Percentiles rank a stretch among this genome's conserved stretches.
These are phyloP conservation scores for Pythium sp. DNA, from an alignment of 352 stramenopile species.

Conservation along the genomic window DNA sequence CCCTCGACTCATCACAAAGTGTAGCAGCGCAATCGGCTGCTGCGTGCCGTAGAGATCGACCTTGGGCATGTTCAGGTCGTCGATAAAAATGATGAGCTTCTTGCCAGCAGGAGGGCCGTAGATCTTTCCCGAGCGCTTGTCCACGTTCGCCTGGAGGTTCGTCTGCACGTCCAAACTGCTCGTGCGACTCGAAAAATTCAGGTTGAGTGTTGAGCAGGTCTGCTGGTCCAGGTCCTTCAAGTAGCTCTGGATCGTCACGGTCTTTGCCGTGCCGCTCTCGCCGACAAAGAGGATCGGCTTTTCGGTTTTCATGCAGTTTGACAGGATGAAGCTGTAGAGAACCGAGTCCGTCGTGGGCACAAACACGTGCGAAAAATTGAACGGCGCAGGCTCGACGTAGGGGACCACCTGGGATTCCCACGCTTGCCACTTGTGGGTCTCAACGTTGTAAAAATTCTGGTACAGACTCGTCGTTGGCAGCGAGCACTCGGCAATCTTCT, in stretches of 20 bases:
- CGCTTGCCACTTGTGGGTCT: conserved; percentile 88
- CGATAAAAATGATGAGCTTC: conserved; percentile 94
- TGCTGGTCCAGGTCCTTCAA: conserved; percentile 78
- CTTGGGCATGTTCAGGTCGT: conserved; percentile 97
- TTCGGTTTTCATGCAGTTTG: conserved; percentile 83
- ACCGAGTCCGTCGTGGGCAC: conserved; percentile 95
- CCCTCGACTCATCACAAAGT: conserved; percentile 91
- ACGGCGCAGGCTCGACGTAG: conserved; percentile 92
- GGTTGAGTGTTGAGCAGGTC: conserved; percentile 60
- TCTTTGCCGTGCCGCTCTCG: conserved; percentile 94
- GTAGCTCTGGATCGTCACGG: conserved; percentile 94
- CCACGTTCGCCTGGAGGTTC: conserved; percentile 94
- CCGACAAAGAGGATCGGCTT: conserved; percentile 93
- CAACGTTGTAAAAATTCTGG: conserved; percentile 88
- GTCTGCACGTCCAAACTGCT: conserved; percentile 92
- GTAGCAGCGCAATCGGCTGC: conserved; percentile 93
- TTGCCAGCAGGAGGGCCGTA: conserved; percentile 93
- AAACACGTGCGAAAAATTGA: conserved; percentile 94
- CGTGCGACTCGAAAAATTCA: conserved; percentile 95
- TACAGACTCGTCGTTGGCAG: conserved; percentile 84
- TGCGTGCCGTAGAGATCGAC: conserved; percentile 95
- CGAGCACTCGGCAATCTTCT: conserved; percentile 74
- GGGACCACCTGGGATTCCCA: conserved; percentile 84
- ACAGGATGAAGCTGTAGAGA: conserved; percentile 91
- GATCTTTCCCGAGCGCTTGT: conserved; percentile 94